These are phyloP conservation scores for Aspergillus felis DNA, from an alignment of 2,329 filamentous ascomycete genomes.

Conservation along the genomic window DNA sequence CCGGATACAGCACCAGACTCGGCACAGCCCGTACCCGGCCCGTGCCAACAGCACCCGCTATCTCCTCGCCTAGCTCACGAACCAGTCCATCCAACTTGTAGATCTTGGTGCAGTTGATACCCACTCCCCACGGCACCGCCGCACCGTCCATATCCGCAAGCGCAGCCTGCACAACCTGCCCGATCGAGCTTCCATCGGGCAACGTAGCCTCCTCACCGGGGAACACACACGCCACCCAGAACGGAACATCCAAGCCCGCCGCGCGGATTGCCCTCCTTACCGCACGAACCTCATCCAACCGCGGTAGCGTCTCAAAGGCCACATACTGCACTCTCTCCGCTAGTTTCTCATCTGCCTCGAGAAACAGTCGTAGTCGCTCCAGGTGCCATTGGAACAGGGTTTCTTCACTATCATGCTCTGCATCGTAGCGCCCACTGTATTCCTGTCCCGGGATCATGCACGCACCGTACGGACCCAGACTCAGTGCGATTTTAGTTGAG, in stretches of 20 bases:
- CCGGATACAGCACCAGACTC: constrained; percentile 61
- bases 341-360: constrained; percentile 34
- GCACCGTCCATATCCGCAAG: constrained; percentile 19
- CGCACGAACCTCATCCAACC: constrained; percentile 59
- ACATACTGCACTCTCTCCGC: constrained; percentile 49
- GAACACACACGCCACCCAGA: constrained; percentile 63
- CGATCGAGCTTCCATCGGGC: constrained; percentile 53
- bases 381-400: constrained; percentile 56
- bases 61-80: constrained; percentile 31
- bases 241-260: constrained; percentile 32
- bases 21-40: constrained; percentile 28
- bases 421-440: constrained; percentile 60
- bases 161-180: constrained; percentile 41
- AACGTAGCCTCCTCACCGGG: constrained; percentile 51
- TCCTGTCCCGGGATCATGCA: constrained; percentile 64
- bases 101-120: constrained; percentile 60
- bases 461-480: constrained; percentile 64
- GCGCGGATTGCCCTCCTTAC: constrained; percentile 30
- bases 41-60: constrained; percentile 3
- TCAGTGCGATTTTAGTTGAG: constrained; percentile 45
- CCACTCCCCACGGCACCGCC: constrained; percentile 56
- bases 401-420: constrained; percentile 41
- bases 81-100: constrained; percentile 33
- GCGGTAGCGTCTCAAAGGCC: constrained; percentile 64
- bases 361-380: constrained; percentile 52